Conservation (phyloP, 2,329 filamentous ascomycete genomes). For the Trichoderma hamatum region DNA sequence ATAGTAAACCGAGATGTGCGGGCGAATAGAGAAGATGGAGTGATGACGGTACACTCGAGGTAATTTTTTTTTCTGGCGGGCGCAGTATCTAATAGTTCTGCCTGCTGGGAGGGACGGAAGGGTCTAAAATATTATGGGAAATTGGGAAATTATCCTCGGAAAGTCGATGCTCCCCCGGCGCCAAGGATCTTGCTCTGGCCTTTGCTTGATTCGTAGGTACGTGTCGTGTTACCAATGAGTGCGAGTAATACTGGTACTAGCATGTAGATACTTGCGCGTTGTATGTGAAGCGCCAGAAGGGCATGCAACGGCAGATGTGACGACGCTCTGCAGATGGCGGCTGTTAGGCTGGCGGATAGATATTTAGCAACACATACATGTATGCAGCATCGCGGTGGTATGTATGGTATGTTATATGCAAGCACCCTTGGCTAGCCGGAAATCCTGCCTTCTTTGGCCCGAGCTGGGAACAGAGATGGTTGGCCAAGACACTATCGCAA, state of each 20-base stretch:
- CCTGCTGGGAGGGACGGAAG: constrained; percentile 5
- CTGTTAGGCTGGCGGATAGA: background rate
- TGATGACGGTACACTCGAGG: constrained; percentile 1
- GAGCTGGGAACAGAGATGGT: constrained; percentile 1
- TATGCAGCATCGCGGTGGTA: background rate
- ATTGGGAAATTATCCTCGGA: constrained; percentile 24
- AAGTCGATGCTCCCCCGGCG: constrained; percentile 22
- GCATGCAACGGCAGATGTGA: constrained; percentile 21
- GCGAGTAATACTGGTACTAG: background rate
- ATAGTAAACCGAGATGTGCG: background rate
- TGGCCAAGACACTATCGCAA: background rate
- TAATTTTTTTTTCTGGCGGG: background rate
- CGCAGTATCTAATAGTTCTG: background rate
- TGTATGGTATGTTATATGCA: background rate
- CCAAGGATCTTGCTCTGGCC: constrained; percentile 19
- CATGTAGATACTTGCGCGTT: background rate
- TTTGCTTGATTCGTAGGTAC: constrained; percentile 11
- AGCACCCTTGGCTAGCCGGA: constrained; percentile 14
- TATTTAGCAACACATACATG: background rate
- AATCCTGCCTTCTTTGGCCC: constrained; percentile 9
- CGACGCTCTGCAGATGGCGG: constrained; percentile 7
- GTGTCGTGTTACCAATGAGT: constrained; percentile 20
- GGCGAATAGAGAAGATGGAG: background rate
- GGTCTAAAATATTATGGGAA: constrained; percentile 26
- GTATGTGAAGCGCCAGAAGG: constrained; percentile 7